Conservation (phyloP, 176 grass and related monocot genomes). For the Sorghum bicolor region Sorghum_bicolor_NCBIv3 NC_012877.2:60552001-60552500, state of each 20-base stretch:
- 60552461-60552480: background rate
- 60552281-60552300: too few species aligned
- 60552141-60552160: background rate
- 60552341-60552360: too few species aligned
- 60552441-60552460: conserved; percentile 1
- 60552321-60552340: too few species aligned
- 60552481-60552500: background rate
- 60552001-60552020: background rate
- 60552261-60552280: too few species aligned
- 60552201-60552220: too few species aligned
- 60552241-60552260: background rate
- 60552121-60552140: background rate
- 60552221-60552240: too few species aligned
- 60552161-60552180: background rate
- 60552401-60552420: background rate
- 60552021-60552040: conserved; percentile 16
- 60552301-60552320: too few species aligned
- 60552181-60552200: background rate
- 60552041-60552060: background rate
- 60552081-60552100: background rate
- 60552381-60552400: background rate
- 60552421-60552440: background rate
- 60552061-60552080: conserved; percentile 4
- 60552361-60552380: too few species aligned
- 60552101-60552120: background rate